Conservation (phyloP, 441 rosid species). For the Populus hybrid region DNA sequence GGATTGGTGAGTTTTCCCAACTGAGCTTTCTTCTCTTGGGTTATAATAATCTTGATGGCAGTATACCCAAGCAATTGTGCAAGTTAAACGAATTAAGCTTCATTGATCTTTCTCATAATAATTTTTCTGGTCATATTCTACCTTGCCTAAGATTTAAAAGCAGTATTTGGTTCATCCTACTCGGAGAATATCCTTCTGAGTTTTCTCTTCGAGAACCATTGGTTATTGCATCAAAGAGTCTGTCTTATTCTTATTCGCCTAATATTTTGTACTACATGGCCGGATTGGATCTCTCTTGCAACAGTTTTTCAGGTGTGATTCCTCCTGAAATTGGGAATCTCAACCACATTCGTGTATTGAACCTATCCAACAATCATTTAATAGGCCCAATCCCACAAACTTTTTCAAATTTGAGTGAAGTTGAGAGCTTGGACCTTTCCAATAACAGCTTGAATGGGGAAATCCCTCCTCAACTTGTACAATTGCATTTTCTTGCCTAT, state of each 20-base stretch:
- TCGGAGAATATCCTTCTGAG: rapidly evolving
- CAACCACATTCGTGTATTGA: neutral
- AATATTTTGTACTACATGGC: slow-evolving; percentile 4
- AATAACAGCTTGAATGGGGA: neutral
- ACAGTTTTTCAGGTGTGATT: slow-evolving; percentile 17
- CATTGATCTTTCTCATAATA: neutral
- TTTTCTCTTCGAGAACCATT: no score
- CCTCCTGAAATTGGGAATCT: slow-evolving; percentile 18
- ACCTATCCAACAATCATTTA: neutral
- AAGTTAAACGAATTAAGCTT: neutral
- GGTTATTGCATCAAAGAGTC: neutral
- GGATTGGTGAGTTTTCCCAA: neutral
- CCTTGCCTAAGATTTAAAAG: no score
- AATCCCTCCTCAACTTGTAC: neutral
- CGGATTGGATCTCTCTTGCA: slow-evolving; percentile 29
- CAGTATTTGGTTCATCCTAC: no score
- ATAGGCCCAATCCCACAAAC: neutral
- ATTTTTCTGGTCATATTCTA: no score
- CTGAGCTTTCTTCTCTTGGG: neutral
- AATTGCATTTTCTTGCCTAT: neutral
- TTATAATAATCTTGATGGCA: slow-evolving; percentile 1
- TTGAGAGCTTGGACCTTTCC: slow-evolving; percentile 4
- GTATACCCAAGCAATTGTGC: neutral
- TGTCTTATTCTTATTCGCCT: neutral
- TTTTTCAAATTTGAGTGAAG: neutral